These are phyloP conservation scores for Durotheca rogersii DNA, from an alignment of 495 filamentous ascomycete genomes.

Conservation along the genomic window DNA sequence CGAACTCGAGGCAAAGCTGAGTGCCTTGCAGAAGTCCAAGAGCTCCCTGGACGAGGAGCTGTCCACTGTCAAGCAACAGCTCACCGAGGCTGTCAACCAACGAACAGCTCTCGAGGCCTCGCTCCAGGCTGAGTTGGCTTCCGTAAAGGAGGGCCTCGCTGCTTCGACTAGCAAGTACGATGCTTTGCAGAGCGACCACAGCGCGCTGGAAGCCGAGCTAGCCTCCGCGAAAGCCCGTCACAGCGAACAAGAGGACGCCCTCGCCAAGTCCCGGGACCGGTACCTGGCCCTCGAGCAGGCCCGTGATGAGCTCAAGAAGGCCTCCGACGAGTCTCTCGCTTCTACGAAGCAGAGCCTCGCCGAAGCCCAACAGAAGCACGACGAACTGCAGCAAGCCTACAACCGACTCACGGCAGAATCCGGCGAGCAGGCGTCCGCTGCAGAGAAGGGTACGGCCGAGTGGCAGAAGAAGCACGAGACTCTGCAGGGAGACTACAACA, in stretches of 20 bases:
- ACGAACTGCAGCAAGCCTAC: constrained; percentile 13
- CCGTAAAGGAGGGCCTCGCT: constrained; percentile 15
- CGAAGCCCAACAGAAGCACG: constrained; percentile 18
- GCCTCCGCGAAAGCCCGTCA: constrained; percentile 7
- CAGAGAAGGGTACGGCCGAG: constrained; percentile 10
- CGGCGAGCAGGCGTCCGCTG: constrained; percentile 7
- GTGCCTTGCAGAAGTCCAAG: constrained; percentile 19
- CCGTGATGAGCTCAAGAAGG: constrained; percentile 15
- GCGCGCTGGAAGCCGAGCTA: constrained; percentile 16
- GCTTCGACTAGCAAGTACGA: constrained; percentile 15
- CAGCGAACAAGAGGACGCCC: constrained; percentile 3
- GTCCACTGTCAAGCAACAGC: constrained; percentile 10
- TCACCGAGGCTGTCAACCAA: constrained; percentile 18
- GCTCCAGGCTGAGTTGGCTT: constrained; percentile 13
- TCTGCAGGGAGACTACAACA: constrained; percentile 9
- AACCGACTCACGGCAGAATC: constrained; percentile 6
- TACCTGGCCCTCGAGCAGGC: constrained; percentile 17
- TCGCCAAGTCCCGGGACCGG: constrained; percentile 8
- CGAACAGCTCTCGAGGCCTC: constrained; percentile 17
- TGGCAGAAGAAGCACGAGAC: constrained; percentile 24
- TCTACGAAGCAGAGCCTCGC: constrained; percentile 12
- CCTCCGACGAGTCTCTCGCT: constrained; percentile 15
- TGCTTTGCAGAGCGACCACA: constrained; percentile 15
- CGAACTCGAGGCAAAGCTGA: constrained; percentile 21
- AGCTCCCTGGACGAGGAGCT: constrained; percentile 18